Evolutionary conservation across 768 basidiomycete genomes (phyloP), one percentile per base, ranked within the genome.

Genomic region (Leccinum imitatum): DNA sequence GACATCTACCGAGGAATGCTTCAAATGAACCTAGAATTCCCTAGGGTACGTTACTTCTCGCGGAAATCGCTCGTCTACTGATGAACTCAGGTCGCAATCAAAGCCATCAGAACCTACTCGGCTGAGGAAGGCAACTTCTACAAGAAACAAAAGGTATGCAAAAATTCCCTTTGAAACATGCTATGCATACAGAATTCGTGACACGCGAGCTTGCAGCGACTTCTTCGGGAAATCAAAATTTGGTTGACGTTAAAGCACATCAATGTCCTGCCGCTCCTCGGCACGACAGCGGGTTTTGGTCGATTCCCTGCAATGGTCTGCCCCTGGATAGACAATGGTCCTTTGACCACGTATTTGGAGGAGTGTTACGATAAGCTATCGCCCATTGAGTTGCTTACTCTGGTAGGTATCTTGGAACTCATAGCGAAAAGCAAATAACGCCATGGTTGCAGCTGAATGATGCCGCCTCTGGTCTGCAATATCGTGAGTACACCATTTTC

Each of bases 281-380:
- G 63, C 13, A 59, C 54, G 61, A 14, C 70, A 52, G 14, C 62
- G 15, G 72, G 63, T 30, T 73, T 69, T 53, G 73, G 73, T 23
- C 68, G 61, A 11, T 65, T 65, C 35, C 56, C 66, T 15, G 72
- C 73, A 7, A 71, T 71, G 67, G 58, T 74, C 14, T 74, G 63
- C 15, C 71, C 73, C 9, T 71, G 71, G 71, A 14, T 65, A 17
- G 69, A 70, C 1, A 59, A 73, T 21, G 71, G 71, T 0, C 52
- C 58, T 37, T 48, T 73, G 23, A 65, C 54, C 3, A 41, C 48
- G 3, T 73, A 70, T 53, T 35, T 73, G 51, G 64, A 66, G 21
- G 51, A 58, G 10, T n/a, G 5, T 10, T 50, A 65, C 6, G 44
- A 59, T 30, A 17, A 27, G 5, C 64, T 73, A 31, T 58, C 53